Percentiles rank a stretch among this genome's conserved stretches.
These are phyloP conservation scores for Fonsecaea pugnacius DNA, from an alignment of 2,329 filamentous ascomycete species.

Conservation along the genomic window DNA sequence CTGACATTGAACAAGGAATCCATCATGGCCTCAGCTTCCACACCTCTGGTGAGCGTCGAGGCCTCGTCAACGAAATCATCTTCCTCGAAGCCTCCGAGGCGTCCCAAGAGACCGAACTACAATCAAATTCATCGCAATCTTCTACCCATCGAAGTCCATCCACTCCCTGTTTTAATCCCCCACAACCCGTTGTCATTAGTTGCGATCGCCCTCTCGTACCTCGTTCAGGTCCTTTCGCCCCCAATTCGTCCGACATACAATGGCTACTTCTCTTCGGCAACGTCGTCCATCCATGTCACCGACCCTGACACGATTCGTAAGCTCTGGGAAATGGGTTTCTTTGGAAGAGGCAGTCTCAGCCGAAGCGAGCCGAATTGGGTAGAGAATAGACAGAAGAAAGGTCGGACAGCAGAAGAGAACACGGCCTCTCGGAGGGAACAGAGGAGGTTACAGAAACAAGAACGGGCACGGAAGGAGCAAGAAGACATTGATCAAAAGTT, in stretches of 20 bases:
- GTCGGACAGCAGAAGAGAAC: conserved; percentile 80
- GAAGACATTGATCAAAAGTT: conserved; percentile 78
- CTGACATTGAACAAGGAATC: conserved; percentile 28
- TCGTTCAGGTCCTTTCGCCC: conserved; percentile 71
- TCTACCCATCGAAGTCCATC: conserved; percentile 78
- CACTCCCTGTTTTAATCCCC: conserved; percentile 84
- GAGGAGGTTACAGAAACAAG: conserved; percentile 82
- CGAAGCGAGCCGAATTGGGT: conserved; percentile 95
- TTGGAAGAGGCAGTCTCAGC: conserved; percentile 90
- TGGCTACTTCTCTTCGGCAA: conserved; percentile 80
- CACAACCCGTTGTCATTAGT: conserved; percentile 89
- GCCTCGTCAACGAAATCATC: conserved; percentile 24
- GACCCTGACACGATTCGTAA: conserved; percentile 75
- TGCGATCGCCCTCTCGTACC: conserved; percentile 76
- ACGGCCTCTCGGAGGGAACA: conserved; percentile 79
- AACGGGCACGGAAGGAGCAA: conserved; percentile 84
- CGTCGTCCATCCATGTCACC: conserved; percentile 81
- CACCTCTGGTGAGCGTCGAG: conserved; percentile 32
- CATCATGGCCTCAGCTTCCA: conserved; percentile 38
- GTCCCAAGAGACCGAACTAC: conserved; percentile 59
- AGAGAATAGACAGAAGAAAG: conserved; percentile 75
- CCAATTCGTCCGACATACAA: conserved; percentile 66
- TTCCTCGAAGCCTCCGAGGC: conserved; percentile 31
- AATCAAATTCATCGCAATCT: conserved; percentile 81
- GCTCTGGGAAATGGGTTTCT: conserved; percentile 96